Conservation (phyloP, 164 flowering plant species). For the Berberis vulgaris region DNA sequence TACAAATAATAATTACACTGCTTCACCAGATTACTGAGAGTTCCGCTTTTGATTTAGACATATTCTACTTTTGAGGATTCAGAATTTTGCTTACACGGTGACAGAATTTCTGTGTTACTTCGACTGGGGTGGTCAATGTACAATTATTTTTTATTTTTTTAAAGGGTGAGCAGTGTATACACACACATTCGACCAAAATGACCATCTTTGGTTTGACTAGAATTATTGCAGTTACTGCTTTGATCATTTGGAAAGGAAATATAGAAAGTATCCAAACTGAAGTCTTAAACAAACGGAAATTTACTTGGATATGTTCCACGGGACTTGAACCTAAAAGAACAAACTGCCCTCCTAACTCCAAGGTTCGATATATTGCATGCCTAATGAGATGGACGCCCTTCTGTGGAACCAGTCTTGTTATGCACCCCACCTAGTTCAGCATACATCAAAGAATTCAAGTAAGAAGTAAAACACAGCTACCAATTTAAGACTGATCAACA, state of each 20-base stretch:
- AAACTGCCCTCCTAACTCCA: slow-evolving; percentile 96
- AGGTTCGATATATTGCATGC: slow-evolving; percentile 81
- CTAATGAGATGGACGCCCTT: slow-evolving; percentile 97
- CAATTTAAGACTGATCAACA: not conserved
- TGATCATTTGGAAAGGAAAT: not conserved
- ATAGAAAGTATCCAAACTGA: not conserved
- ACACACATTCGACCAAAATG: too few species aligned
- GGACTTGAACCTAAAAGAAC: slow-evolving; percentile 98
- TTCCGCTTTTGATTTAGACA: too few species aligned
- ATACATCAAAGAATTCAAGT: slow-evolving; percentile 4
- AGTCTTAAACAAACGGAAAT: not conserved
- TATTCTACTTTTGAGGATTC: too few species aligned
- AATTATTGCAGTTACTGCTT: too few species aligned
- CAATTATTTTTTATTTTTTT: too few species aligned
- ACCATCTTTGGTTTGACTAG: too few species aligned
- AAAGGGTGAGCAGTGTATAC: too few species aligned
- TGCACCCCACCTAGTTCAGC: slow-evolving; percentile 71
- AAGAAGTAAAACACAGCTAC: not conserved
- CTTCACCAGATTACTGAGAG: too few species aligned
- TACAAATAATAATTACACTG: too few species aligned
- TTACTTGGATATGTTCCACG: slow-evolving; percentile 84
- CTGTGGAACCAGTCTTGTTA: slow-evolving; percentile 93
- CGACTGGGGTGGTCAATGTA: too few species aligned
- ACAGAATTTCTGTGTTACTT: too few species aligned
- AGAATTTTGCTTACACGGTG: too few species aligned